These are phyloP conservation scores for Lomentospora prolificans DNA, from an alignment of 2,329 filamentous ascomycete species.

Conservation along the genomic window DNA sequence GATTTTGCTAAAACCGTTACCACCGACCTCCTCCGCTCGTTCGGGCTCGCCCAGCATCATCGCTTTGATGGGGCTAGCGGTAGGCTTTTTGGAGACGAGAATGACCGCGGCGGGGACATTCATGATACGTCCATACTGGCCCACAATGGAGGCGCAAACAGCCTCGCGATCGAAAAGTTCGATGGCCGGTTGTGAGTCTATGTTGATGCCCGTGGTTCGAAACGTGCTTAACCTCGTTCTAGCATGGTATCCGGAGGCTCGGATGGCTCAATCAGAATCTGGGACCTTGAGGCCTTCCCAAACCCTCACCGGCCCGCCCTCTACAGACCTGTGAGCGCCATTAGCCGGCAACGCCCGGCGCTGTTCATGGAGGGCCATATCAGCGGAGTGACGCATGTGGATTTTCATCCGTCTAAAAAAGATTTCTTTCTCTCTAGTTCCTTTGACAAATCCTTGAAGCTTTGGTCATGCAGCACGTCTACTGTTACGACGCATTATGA, in stretches of 20 bases:
- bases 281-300: conserved; percentile 64
- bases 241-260: conserved; percentile 78
- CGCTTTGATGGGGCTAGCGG: conserved; percentile 51
- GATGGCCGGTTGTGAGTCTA: conserved; percentile 59
- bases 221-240: conserved; percentile 11
- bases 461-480: conserved; percentile 60
- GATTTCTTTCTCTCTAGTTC: conserved; percentile 67
- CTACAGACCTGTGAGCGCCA: conserved; percentile 44
- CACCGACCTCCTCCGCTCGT: conserved; percentile 55
- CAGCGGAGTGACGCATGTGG: conserved; percentile 65
- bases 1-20: conserved; percentile 57
- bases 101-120: not conserved
- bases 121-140: conserved; percentile 27
- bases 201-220: not conserved
- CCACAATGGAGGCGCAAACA: conserved; percentile 70
- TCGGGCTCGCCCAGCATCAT: conserved; percentile 56
- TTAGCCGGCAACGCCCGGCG: conserved; percentile 30
- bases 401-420: conserved; percentile 70
- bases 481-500: conserved; percentile 55
- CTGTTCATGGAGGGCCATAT: conserved; percentile 36
- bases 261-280: conserved; percentile 74
- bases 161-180: conserved; percentile 70
- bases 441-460: conserved; percentile 67
- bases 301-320: conserved; percentile 34
- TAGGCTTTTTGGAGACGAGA: conserved; percentile 14